Conservation (phyloP, 257 asterid genomes). For the Salvia splendens region DNA sequence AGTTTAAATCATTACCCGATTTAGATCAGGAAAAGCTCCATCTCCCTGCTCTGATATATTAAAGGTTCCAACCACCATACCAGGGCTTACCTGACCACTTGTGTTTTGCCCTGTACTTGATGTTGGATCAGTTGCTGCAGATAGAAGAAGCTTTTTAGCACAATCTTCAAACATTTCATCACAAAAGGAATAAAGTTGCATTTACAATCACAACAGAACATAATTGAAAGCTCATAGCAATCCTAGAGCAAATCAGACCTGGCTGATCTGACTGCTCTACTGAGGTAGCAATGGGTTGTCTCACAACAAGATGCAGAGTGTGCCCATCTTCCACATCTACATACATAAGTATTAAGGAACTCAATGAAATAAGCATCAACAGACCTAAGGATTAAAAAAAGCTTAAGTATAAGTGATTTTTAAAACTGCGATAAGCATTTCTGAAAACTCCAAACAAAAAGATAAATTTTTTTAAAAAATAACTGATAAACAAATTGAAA, state of each 20-base stretch:
- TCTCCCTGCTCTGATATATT: slow-evolving; percentile 81
- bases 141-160: slow-evolving; percentile 30
- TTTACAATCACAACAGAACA: slow-evolving; percentile 15
- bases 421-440: slow-evolving; percentile 21
- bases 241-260: slow-evolving; percentile 49
- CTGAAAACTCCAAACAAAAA: background rate
- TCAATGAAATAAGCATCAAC: slow-evolving; percentile 22
- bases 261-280: slow-evolving; percentile 53
- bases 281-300: slow-evolving; percentile 65
- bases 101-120: slow-evolving; percentile 49
- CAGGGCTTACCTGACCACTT: slow-evolving; percentile 54
- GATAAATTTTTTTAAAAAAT: background rate
- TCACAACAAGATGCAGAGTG: slow-evolving; percentile 88
- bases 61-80: slow-evolving; percentile 79
- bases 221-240: slow-evolving; percentile 11
- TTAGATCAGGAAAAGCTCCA: slow-evolving; percentile 73
- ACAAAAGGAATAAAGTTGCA: slow-evolving; percentile 16
- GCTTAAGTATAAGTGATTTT: background rate
- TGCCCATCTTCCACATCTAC: slow-evolving; percentile 98
- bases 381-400: no score
- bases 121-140: slow-evolving; percentile 62
- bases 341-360: slow-evolving; percentile 57
- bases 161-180: slow-evolving; percentile 20
- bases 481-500: slow-evolving; percentile 14
- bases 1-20: slow-evolving; percentile 56